Conservation (phyloP, 1,284 basidiomycete genomes). For the Chondrostereum purpureum region DNA sequence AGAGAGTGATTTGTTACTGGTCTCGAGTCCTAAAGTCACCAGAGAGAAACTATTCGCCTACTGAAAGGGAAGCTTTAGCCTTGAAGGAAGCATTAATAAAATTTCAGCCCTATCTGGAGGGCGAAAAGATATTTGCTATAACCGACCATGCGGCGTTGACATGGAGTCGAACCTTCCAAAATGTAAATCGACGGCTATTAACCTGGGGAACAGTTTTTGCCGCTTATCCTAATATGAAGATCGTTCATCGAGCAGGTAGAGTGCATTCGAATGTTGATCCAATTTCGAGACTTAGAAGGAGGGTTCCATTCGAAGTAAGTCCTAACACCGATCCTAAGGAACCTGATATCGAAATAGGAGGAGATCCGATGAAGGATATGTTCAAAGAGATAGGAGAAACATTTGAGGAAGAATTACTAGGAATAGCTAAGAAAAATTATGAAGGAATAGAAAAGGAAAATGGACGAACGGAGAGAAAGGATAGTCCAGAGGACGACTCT, state of each 20-base stretch:
- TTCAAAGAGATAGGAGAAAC: background rate
- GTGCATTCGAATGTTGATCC: background rate
- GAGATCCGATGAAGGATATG: constrained; percentile 1
- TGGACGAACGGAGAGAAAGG: too few species aligned
- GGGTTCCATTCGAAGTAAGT: background rate
- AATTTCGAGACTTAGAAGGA: background rate
- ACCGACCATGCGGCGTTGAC: too few species aligned
- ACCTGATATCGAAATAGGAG: background rate
- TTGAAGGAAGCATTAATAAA: too few species aligned
- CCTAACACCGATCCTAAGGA: background rate
- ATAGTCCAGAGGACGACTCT: too few species aligned
- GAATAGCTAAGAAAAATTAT: background rate
- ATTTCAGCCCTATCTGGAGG: too few species aligned
- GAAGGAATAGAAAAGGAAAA: too few species aligned
- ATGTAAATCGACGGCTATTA: background rate
- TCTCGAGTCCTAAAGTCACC: background rate
- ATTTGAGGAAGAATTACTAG: constrained; percentile 12
- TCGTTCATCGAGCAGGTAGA: background rate
- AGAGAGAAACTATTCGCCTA: background rate
- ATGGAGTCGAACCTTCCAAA: background rate
- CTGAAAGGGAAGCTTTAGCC: background rate
- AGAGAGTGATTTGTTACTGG: background rate
- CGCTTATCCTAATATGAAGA: background rate
- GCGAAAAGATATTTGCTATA: too few species aligned
- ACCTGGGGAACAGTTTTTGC: too few species aligned